Evolutionary conservation across 1,284 basidiomycete species (phyloP), one percentile per base, ranked within the genome.

Genomic region (Ganoderma meredithae): DNA sequence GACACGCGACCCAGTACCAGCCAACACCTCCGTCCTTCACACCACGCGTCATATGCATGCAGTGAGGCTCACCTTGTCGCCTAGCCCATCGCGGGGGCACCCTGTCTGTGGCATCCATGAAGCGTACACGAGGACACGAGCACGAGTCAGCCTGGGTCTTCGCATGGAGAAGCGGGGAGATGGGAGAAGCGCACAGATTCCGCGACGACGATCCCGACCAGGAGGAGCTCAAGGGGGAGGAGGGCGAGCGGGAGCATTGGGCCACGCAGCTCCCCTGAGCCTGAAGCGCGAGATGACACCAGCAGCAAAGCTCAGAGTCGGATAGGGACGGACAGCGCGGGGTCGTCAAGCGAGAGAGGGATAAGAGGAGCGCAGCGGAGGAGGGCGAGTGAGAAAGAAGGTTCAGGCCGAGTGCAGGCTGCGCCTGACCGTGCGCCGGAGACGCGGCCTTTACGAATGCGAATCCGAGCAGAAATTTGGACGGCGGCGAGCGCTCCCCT

Each of bases 141-240:
- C 10, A 43, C 47, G 33, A 36, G 49, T 36, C n/a, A 39, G 62
- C 49, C 17, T 12, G 2, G 15, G 19, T 15, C 41, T 43, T 55
- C 56, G 61, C 63, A 58, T 44, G 47, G 53, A 66, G 47, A 39
- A 56, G 61, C 60, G 36, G 15, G 49, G n/a, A 27, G 44, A 47
- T 22, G 36, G 31, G 31, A 61, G 56, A 60, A 61, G 64, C 71
- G 71, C 69, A 70, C 71, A 56, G 58, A 55, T 40, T 69, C 60
- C 19, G 71, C 65, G 22, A 49, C 66, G 22, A 49, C 67, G 27
- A 70, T 41, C 36, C 56, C 63, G 55, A 62, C 67, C 3, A 65
- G 60, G 39, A 63, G 41, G 65, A 72, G 67, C 33, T 69, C 62
- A 22, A 68, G 43, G 0, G 60, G 64, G 15, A 67, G 69, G 43